phyloP scores from a whole-genome alignment of 2,329 filamentous ascomycete genomes.

The Colletotrichum scovillei region DNA sequence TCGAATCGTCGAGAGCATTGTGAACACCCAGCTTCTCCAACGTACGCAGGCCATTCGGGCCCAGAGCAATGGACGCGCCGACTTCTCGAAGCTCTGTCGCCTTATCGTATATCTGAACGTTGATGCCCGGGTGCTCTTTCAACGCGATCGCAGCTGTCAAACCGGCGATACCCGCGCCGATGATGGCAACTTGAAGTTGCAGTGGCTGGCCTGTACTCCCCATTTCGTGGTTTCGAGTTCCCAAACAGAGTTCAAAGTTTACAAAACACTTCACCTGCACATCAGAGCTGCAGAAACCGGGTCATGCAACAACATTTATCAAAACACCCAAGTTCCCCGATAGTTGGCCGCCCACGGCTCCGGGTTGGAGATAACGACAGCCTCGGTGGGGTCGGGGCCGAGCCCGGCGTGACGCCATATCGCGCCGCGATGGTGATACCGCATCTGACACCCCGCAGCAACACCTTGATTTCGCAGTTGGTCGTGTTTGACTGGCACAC shows the following conservation, averaged over 20 bases:
- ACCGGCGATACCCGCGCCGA: conserved; percentile 63
- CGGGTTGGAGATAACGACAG: conserved; percentile 19
- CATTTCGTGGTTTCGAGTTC: neutral
- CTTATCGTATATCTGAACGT: conserved; percentile 62
- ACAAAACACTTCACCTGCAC: neutral
- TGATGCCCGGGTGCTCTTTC: conserved; percentile 50
- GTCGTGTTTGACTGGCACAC: neutral
- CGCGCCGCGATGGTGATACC: conserved; percentile 29
- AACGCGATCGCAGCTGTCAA: conserved; percentile 60
- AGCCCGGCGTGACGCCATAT: conserved; percentile 35
- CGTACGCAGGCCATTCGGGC: conserved; percentile 64
- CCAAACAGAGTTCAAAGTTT: neutral
- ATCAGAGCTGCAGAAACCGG: neutral
- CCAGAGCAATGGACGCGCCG: conserved; percentile 60
- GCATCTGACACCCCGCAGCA: conserved; percentile 18
- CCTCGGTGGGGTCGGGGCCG: conserved; percentile 27
- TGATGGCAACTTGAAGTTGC: conserved; percentile 55
- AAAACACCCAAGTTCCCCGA: neutral
- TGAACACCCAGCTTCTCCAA: conserved; percentile 61
- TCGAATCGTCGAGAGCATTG: conserved; percentile 53
- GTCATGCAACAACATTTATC: conserved; percentile 1
- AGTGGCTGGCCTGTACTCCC: neutral
- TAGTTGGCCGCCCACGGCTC: neutral
- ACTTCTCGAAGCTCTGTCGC: conserved; percentile 58
- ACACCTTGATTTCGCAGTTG: neutral